Conservation (phyloP, 371 early-diverging fungal species). For the Globomyces sp. region DNA sequence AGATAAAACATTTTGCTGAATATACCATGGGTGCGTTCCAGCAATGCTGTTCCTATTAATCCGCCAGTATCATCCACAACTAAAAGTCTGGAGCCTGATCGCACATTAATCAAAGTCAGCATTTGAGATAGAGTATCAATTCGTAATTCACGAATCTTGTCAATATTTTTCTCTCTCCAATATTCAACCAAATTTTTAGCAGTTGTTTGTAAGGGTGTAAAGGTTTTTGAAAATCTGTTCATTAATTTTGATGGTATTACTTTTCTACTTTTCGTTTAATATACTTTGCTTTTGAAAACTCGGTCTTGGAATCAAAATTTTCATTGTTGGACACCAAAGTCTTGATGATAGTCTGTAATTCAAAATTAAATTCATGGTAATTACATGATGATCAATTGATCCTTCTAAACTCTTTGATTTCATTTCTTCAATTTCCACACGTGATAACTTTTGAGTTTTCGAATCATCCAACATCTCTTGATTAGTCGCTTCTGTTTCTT, state of each 20-base stretch:
- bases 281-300: slow-evolving; percentile 94
- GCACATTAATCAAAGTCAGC: slow-evolving; percentile 77
- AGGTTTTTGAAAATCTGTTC: slow-evolving; percentile 75
- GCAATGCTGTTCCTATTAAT: slow-evolving; percentile 70
- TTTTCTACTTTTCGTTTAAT: slow-evolving; percentile 90
- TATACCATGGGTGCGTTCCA: slow-evolving; percentile 78
- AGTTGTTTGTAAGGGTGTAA: slow-evolving; percentile 79
- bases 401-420: slow-evolving; percentile 76
- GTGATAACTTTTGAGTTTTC: slow-evolving; percentile 73
- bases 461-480: slow-evolving; percentile 70
- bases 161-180: slow-evolving; percentile 74
- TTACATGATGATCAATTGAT: slow-evolving; percentile 54
- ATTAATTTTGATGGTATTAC: slow-evolving; percentile 37
- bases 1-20: slow-evolving; percentile 8
- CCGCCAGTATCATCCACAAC: slow-evolving; percentile 92
- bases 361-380: background rate
- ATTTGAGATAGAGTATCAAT: slow-evolving; percentile 92
- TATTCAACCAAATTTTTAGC: slow-evolving; percentile 74
- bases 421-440: slow-evolving; percentile 80
- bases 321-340: slow-evolving; percentile 78
- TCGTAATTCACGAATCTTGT: slow-evolving; percentile 83
- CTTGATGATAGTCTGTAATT: slow-evolving; percentile 66
- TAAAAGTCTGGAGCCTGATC: slow-evolving; percentile 63
- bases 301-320: slow-evolving; percentile 88
- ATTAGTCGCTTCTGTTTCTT: slow-evolving; percentile 84